Evolutionary conservation across 108 stramenopile genomes (phyloP).

Genomic region (Poteriospumella lacustris): DNA sequence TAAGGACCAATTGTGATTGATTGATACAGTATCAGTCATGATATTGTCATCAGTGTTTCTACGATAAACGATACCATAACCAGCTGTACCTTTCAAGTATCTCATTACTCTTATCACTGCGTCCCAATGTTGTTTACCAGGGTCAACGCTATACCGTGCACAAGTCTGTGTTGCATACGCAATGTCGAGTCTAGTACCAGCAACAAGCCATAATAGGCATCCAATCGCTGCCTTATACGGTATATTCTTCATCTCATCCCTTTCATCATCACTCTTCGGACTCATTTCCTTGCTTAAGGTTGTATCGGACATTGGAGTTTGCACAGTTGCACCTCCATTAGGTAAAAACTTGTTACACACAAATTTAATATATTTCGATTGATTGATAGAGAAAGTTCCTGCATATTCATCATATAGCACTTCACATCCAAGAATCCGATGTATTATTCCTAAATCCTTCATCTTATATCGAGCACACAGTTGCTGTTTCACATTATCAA

Average conservation of each 20-base stretch:
- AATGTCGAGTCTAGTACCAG: slow-evolving; percentile 24
- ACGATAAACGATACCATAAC: slow-evolving; percentile 3
- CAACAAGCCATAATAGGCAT: slow-evolving; percentile 6
- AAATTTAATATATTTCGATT: neutral
- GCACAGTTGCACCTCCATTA: slow-evolving; percentile 23
- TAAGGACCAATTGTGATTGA: slow-evolving; percentile 8
- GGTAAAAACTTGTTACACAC: slow-evolving; percentile 24
- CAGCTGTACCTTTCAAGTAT: slow-evolving; percentile 23
- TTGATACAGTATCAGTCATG: slow-evolving; percentile 21
- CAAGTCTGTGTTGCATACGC: neutral
- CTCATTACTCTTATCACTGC: neutral
- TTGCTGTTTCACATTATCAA: slow-evolving; percentile 3
- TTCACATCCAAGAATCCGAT: slow-evolving; percentile 17
- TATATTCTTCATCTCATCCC: neutral
- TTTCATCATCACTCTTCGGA: slow-evolving; percentile 1
- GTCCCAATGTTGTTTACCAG: slow-evolving; percentile 16
- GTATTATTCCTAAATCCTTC: neutral
- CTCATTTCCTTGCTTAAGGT: neutral
- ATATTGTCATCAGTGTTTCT: slow-evolving; percentile 11
- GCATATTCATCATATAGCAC: neutral
- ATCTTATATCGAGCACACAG: slow-evolving; percentile 16
- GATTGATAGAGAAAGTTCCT: slow-evolving; percentile 15
- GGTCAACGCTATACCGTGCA: neutral
- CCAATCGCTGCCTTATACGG: slow-evolving; percentile 12
- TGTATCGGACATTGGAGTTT: neutral